These are phyloP conservation scores for Pestalotiopsis sp. DNA, from an alignment of 2,329 filamentous ascomycete genomes.

Conservation along the genomic window DNA sequence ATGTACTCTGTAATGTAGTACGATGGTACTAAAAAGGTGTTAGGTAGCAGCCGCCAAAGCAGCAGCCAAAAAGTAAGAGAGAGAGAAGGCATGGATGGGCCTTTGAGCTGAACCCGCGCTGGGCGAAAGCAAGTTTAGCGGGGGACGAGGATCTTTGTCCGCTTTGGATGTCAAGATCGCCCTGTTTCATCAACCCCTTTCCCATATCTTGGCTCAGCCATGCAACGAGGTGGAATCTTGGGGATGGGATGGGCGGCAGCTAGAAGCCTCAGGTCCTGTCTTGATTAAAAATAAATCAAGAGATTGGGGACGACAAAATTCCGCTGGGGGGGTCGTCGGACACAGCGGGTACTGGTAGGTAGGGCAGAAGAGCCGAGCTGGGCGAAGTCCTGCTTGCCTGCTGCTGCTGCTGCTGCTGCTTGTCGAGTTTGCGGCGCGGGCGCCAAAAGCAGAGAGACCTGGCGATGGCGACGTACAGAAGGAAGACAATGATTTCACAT, in stretches of 20 bases:
- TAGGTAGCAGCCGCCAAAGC: neutral
- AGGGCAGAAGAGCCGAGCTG: neutral
- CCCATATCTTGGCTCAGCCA: constrained; percentile 7
- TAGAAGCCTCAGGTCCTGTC: neutral
- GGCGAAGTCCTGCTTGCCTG: neutral
- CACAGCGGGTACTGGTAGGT: neutral
- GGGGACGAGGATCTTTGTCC: constrained; percentile 4
- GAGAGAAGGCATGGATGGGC: neutral
- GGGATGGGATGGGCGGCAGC: neutral
- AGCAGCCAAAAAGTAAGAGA: neutral
- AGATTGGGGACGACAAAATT: neutral
- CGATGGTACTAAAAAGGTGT: too few species aligned
- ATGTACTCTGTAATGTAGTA: too few species aligned
- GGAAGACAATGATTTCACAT: neutral
- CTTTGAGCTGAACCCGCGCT: neutral
- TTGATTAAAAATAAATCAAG: neutral
- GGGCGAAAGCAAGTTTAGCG: constrained; percentile 3
- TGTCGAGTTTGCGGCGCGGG: neutral
- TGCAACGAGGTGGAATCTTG: neutral
- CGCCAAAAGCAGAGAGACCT: neutral
- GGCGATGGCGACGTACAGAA: neutral
- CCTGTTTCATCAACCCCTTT: constrained; percentile 12
- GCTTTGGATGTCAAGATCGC: constrained; percentile 3
- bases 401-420: neutral
- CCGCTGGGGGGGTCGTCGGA: neutral